Conservation (phyloP, 768 basidiomycete genomes). For the Podaxis carcinomalis region DNA sequence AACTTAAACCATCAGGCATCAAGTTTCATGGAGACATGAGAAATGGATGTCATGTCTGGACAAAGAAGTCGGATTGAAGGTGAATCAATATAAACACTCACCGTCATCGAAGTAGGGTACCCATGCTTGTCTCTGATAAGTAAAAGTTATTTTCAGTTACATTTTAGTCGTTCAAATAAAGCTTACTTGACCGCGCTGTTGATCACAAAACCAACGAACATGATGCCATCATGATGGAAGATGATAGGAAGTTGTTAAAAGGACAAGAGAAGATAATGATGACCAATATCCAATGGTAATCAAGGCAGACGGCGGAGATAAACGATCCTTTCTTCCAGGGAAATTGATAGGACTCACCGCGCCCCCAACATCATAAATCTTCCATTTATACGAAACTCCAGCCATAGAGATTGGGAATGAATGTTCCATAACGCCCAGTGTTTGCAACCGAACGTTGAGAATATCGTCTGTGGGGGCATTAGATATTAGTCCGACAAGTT, state of each 20-base stretch:
- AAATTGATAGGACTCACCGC: conserved; percentile 45
- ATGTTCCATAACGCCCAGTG: conserved; percentile 76
- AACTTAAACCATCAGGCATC: neutral
- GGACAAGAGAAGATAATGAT: neutral
- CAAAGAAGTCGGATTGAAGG: neutral
- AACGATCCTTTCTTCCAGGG: neutral
- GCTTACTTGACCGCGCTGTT: conserved; percentile 59
- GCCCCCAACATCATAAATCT: conserved; percentile 81
- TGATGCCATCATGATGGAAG: neutral
- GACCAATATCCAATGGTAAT: neutral
- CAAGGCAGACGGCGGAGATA: neutral
- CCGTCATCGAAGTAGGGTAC: conserved; percentile 85
- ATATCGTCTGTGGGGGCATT: conserved; percentile 53
- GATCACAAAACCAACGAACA: neutral
- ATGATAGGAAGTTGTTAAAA: neutral
- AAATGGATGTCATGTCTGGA: neutral
- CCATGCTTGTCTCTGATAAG: conserved; percentile 68
- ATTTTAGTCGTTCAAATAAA: neutral
- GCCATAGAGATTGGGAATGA: conserved; percentile 63
- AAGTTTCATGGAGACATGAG: neutral
- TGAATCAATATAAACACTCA: conserved; percentile 26
- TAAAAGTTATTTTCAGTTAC: conserved; percentile 1
- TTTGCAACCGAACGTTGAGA: conserved; percentile 75
- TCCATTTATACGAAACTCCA: conserved; percentile 67
- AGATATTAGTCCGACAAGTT: neutral